Evolutionary conservation across 805 yeast genomes (phyloP).

Genomic region (Candida maris): DNA sequence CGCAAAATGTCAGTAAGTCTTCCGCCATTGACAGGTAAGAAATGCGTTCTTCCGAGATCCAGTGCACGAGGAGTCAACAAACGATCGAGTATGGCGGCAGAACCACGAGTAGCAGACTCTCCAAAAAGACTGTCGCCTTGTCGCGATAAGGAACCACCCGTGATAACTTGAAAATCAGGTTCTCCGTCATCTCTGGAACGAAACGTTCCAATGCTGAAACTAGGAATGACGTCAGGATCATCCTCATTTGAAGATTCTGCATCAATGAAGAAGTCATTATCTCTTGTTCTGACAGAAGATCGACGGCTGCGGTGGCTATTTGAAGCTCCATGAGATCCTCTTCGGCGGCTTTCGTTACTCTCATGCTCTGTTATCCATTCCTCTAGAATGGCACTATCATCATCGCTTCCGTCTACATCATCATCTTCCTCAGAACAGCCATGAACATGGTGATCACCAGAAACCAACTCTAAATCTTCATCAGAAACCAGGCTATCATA

Average conservation of each 20-base stretch:
- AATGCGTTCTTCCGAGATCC: constrained; percentile 10
- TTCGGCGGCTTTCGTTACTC: constrained; percentile 20
- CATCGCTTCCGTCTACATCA: constrained; percentile 20
- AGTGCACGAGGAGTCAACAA: constrained; percentile 14
- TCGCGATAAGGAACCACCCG: constrained; percentile 7
- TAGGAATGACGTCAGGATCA: constrained; percentile 9
- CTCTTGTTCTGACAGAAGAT: constrained; percentile 5
- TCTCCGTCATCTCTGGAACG: constrained; percentile 8
- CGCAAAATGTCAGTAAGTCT: constrained; percentile 19
- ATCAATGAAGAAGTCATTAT: constrained; percentile 8
- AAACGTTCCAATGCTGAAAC: constrained; percentile 8
- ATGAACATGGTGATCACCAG: constrained; percentile 14
- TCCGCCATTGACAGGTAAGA: constrained; percentile 14
- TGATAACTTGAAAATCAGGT: constrained; percentile 8
- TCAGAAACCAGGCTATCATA: constrained; percentile 19
- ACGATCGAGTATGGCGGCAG: constrained; percentile 11
- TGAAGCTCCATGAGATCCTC: constrained; percentile 4
- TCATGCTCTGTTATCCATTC: constrained; percentile 33
- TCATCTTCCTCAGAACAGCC: constrained; percentile 22
- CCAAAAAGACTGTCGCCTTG: constrained; percentile 9
- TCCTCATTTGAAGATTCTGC: constrained; percentile 15
- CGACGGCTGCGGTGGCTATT: constrained; percentile 5
- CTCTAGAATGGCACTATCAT: constrained; percentile 30
- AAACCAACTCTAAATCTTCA: constrained; percentile 16
- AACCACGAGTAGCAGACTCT: constrained; percentile 8